Base-by-base conservation (phyloP, 768 basidiomycete species). In the Lentinula guzmanii region DNA sequence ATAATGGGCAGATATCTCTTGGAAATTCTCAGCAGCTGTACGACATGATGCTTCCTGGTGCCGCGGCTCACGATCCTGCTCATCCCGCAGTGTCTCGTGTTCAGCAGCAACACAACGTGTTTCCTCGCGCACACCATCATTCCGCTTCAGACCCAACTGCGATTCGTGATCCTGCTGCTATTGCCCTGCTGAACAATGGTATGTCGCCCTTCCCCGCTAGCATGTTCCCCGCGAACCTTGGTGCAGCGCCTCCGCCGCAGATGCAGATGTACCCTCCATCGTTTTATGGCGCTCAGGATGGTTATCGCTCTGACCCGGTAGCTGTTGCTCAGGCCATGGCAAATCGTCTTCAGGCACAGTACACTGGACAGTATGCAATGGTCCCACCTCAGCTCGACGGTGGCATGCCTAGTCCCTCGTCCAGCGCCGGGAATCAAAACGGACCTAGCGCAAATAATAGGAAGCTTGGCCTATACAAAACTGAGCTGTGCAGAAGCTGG, bases 371-470 rank as follows among this genome's bases (percentile, higher is more conserved):
- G 33, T 86, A 86, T 62, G 73, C 69, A 5, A 70, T 72, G 61
- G 72, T 66, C 42, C 69, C 70, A 28, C 72, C 74, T 16, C 74
- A 71, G 57, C 65, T 72, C 51, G 75, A 77, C 33, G 69, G 70
- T 8, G 71, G 71, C 59, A 70, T 80, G 43, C 71, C 78, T 15
- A 82, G 79, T 63, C 78, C 81, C 0, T 75, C 77, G 18, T 77
- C 58, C 31, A 63, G 52, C 42, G 45, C 33, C 16, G 56, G 70
- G 61, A 76, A 79, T 33, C 79, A 79, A 51, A 79, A 76, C 52
- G 92, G 92, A 0, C 93, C 93, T 15, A 93, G 91, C 64, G 90
- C 92, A 9, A 95, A 95, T 75, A 95, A 95, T 70, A 82, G 93
- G 67, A 95, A 95, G 76, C 75, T 94, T 28, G 91, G 90, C 16